Evolutionary conservation across 2,329 filamentous ascomycete genomes (phyloP).

Genomic region (Trichoderma sp.): DNA sequence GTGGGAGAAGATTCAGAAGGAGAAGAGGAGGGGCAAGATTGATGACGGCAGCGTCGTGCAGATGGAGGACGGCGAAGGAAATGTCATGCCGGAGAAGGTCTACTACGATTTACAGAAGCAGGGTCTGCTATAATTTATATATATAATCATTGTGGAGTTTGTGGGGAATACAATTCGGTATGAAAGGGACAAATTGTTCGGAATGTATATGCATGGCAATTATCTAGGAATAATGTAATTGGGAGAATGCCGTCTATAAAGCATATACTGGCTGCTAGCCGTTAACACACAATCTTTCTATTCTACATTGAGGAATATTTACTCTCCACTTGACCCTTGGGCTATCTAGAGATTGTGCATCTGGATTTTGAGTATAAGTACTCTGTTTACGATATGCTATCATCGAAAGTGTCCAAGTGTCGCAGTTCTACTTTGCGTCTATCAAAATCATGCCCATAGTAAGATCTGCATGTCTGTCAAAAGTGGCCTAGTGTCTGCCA

Average conservation of each 20-base stretch:
- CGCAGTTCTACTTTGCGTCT: too few species aligned
- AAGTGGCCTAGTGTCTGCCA: too few species aligned
- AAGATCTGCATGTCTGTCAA: too few species aligned
- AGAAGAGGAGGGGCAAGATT: slow-evolving; percentile 75
- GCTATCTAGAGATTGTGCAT: too few species aligned
- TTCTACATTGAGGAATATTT: too few species aligned
- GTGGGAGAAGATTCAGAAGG: slow-evolving; percentile 90
- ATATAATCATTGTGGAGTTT: slow-evolving; percentile 9
- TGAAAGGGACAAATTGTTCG: not conserved
- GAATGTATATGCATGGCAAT: not conserved
- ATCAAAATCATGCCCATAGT: too few species aligned
- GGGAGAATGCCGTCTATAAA: not conserved
- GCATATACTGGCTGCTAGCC: too few species aligned
- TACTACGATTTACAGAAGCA: slow-evolving; percentile 95
- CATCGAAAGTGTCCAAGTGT: too few species aligned
- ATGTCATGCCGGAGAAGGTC: slow-evolving; percentile 99
- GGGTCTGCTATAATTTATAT: slow-evolving; percentile 65
- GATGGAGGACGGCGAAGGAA: slow-evolving; percentile 97
- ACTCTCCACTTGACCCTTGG: too few species aligned
- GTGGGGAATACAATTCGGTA: not conserved
- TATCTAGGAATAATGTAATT: not conserved
- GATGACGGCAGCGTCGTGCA: slow-evolving; percentile 85
- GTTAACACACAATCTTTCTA: too few species aligned
- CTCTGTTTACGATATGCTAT: too few species aligned
- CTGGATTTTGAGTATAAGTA: too few species aligned